Base-by-base conservation (phyloP, 768 basidiomycete species). In the Lentinus brumalis region DNA sequence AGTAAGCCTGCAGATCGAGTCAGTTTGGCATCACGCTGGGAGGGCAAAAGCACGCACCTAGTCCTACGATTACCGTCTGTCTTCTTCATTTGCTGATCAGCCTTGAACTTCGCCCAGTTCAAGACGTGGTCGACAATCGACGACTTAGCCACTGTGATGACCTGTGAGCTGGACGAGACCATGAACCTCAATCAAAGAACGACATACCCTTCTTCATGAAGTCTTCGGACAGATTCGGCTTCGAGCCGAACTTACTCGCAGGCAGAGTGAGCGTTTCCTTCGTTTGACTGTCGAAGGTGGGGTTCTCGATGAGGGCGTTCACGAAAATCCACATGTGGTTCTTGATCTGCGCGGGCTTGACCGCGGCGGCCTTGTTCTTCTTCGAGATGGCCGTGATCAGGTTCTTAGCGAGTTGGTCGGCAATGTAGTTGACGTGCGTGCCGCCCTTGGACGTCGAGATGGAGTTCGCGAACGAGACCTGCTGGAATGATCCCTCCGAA, bases 281-380 rank as follows among this genome's bases (percentile, higher is more conserved):
- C 40, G 97, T 98, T 75, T 99, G 97, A 81, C 93, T 95, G 81
- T 99, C 96, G 75, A 99, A 99, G 1, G 94, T 93, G 9, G 97
- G 96, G 70, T 99, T 99, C 77, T 96, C 96, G 66, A 99, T 89
- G 61, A 97, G 80, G 14, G 93, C 87, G 69, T 98, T 98, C 70
- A 99, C 88, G 69, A 98, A 99, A 56, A 99, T 83, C 94, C 93
- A 96, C 87, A 99, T 94, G 71, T 99, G 96, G 69, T 90, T 95
- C 81, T 94, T 96, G 77, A 98, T 88, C 76, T 97, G 94, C 55
- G 87, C 84, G 15, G 92, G 83, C 74, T 98, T 98, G 69, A 98
- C 90, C 0, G 90, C 83, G n/a, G 95, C 94, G 3, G 82, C 94
- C 77, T 97, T 98, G 79, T 99, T 97, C 86, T 96, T 98, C 86